A percentile compares a stretch with the other conserved stretches of the same genome.
Conservation (phyloP, 1,284 basidiomycete species). For the Malassezia globosa region DNA sequence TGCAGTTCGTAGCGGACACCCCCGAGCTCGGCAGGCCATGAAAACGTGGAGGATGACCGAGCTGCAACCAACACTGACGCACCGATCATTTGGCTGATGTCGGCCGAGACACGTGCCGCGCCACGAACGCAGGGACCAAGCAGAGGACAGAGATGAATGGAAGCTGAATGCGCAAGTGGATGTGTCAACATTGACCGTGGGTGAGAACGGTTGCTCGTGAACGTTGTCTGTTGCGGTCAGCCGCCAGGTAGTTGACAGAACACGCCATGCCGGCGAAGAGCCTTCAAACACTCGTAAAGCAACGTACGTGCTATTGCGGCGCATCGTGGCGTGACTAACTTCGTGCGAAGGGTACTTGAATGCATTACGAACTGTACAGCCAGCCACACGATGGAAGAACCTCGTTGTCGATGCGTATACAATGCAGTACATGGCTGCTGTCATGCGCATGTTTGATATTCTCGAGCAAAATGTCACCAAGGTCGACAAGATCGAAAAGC, state of each 20-base stretch:
- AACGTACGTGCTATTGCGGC: constrained; percentile 12
- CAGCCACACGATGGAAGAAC: constrained; percentile 67
- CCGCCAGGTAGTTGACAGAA: neutral
- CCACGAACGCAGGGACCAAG: constrained; percentile 14
- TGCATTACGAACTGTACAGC: constrained; percentile 42
- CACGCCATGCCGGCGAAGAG: constrained; percentile 17
- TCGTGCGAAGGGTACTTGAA: constrained; percentile 31
- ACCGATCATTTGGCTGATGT: too few relatives aligned
- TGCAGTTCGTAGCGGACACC: too few relatives aligned
- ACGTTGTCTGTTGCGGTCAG: neutral
- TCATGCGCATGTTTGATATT: constrained; percentile 65
- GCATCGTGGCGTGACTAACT: neutral
- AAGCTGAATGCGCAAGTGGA: too few relatives aligned
- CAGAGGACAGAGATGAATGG: too few relatives aligned
- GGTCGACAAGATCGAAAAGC: constrained; percentile 42
- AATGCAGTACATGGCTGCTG: constrained; percentile 68
- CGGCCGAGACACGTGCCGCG: constrained; percentile 2
- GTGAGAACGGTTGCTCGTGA: too few relatives aligned
- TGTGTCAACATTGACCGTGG: too few relatives aligned
- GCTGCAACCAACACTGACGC: constrained; percentile 1
- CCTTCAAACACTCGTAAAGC: constrained; percentile 16
- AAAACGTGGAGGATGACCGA: neutral
- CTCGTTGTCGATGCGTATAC: constrained; percentile 88
- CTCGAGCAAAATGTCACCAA: constrained; percentile 41
- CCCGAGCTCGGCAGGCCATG: too few relatives aligned